Percentiles rank a stretch among this genome's conserved stretches.
Evolutionary conservation across 352 stramenopile genomes (phyloP).

Genomic region (Globisporangium spinosum): DNA sequence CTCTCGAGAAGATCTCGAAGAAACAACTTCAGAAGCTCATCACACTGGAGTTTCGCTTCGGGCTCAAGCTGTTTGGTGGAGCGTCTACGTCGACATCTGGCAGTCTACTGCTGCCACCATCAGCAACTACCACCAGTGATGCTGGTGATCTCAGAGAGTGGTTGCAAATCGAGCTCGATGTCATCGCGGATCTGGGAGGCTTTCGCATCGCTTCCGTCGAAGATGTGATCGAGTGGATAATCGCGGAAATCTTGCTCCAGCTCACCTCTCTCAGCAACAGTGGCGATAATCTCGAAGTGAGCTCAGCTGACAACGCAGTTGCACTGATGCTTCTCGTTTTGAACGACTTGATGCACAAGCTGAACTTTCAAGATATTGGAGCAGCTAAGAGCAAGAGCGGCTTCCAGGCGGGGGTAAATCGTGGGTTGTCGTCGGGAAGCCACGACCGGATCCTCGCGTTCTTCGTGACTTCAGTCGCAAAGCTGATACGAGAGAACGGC

Average conservation of each 20-base stretch:
- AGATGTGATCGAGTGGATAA: slow-evolving; percentile 17
- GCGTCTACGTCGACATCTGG: not conserved
- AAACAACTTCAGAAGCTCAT: not conserved
- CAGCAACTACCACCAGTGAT: not conserved
- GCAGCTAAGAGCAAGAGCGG: not conserved
- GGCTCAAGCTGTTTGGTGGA: slow-evolving; percentile 13
- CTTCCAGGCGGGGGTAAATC: not conserved
- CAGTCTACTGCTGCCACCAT: too few species aligned
- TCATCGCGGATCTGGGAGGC: slow-evolving; percentile 4
- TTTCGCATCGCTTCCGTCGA: not conserved
- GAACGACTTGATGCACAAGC: slow-evolving; percentile 18
- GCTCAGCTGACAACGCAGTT: not conserved
- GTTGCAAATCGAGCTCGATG: slow-evolving; percentile 12
- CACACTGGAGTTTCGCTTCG: slow-evolving; percentile 20
- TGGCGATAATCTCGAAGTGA: not conserved
- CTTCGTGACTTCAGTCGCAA: not conserved
- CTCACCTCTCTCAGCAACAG: not conserved
- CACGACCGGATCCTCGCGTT: slow-evolving; percentile 8
- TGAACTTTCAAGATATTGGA: not conserved
- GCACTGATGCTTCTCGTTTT: slow-evolving; percentile 12
- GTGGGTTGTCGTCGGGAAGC: not conserved
- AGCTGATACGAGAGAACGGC: not conserved
- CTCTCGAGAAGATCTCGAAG: not conserved
- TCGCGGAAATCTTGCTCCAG: slow-evolving; percentile 10
- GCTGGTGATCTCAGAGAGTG: slow-evolving; percentile 1